These are phyloP conservation scores for Chloranthus sessilifolius DNA, from an alignment of 164 flowering plant species.

Conservation along the genomic window DNA sequence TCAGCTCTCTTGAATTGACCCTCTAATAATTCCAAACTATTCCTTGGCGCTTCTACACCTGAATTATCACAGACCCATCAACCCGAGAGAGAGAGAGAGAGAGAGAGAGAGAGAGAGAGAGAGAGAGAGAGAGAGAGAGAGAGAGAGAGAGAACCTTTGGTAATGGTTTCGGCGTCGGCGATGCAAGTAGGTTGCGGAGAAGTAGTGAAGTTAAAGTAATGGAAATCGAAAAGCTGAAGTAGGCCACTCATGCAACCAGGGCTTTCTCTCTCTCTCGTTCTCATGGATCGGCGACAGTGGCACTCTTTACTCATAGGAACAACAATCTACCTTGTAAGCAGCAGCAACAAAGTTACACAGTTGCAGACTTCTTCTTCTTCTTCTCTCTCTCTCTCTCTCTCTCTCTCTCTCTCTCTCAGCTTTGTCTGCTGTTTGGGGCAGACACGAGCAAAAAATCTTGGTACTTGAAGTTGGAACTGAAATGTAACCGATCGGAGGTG, in stretches of 20 bases:
- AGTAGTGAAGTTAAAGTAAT: constrained; percentile 26
- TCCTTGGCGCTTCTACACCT: constrained; percentile 65
- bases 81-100: background rate
- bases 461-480: too few relatives aligned
- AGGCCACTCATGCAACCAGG: constrained; percentile 60
- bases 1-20: constrained; percentile 1
- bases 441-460: too few relatives aligned
- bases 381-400: too few relatives aligned
- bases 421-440: too few relatives aligned
- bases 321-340: too few relatives aligned
- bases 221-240: constrained; percentile 55
- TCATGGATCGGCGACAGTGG: constrained; percentile 19
- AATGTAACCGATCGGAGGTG: too few relatives aligned
- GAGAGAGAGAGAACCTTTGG: constrained; percentile 28
- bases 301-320: constrained; percentile 47
- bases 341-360: too few relatives aligned
- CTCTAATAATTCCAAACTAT: constrained; percentile 52
- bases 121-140: constrained; percentile 14
- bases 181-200: constrained; percentile 9
- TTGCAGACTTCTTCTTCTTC: too few relatives aligned
- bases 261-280: constrained; percentile 5
- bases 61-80: constrained; percentile 16
- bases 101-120: background rate
- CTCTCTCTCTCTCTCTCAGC: too few relatives aligned
- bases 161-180: constrained; percentile 16